Base-by-base conservation (phyloP, 1,284 basidiomycete species). In the Marasmius oreades region DNA sequence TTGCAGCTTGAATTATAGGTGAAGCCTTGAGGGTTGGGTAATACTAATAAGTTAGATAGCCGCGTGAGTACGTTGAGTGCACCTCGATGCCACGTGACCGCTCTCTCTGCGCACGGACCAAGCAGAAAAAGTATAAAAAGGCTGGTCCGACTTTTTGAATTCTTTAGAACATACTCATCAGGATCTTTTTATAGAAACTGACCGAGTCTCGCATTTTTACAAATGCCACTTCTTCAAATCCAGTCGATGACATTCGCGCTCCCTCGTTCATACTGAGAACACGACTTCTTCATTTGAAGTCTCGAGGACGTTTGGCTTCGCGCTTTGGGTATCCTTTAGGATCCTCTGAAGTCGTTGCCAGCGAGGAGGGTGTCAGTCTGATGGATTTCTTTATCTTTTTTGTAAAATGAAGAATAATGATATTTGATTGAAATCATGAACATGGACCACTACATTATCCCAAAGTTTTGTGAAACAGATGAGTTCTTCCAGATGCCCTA, bases 151-250 rank as follows among this genome's bases (percentile, higher is more conserved):
- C 59, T 53, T 57, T 28, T 0, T 28, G 58, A 67, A 69, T 75
- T 77, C 81, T 64, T 75, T 59, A 85, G 86, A 88, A 88, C 87
- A 89, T 89, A 89, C 87, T 90, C 86, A 86, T 74, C 75, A 88
- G 87, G 87, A 89, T 90, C 87, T 90, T 90, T 89, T 80, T 85
- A 88, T 86, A 89, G 86, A 84, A 85, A 86, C 87, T 88, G 85
- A 88, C 87, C 86, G 85, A 86, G 85, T 89, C 85, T 86, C 83
- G 86, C 86, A 88, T 87, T 85, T 88, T 86, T 87, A 88, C 78
- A 80, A 84, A 85, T 88, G 86, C 86, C 86, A 73, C 82, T 82
- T 77, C 80, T 86, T 86, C 80, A 82, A 78, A 81, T 88, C 83
- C 86, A 85, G 76, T 85, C 78, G 86, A 89, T 89, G 86, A 89